Percentiles rank a stretch among this genome's conserved stretches.
These are phyloP conservation scores for Hura crepitans DNA, from an alignment of 441 rosid species.

Conservation along the genomic window DNA sequence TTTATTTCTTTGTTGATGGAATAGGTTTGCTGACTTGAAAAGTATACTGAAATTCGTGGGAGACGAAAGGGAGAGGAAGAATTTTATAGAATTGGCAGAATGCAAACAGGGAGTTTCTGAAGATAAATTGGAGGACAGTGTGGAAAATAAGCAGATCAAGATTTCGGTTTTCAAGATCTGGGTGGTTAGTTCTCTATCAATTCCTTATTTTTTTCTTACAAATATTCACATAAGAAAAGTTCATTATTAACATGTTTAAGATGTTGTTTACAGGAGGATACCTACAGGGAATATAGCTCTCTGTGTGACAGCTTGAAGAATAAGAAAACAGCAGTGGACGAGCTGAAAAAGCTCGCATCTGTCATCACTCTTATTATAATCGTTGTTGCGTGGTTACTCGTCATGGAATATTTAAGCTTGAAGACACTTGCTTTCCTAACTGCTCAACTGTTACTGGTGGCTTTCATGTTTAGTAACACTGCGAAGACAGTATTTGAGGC, in stretches of 20 bases:
- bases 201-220: too few species aligned
- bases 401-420: conserved; percentile 37
- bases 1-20: too few species aligned
- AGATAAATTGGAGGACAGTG: too few species aligned
- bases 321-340: conserved; percentile 55
- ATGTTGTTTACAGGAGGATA: conserved; percentile 37
- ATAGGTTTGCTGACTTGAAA: conserved; percentile 54
- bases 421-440: conserved; percentile 36
- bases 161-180: conserved; percentile 52
- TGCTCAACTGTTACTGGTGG: conserved; percentile 40
- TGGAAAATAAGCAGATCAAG: conserved; percentile 30
- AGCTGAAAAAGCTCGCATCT: conserved; percentile 44
- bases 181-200: conserved; percentile 50
- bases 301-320: conserved; percentile 45
- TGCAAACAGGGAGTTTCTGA: not conserved
- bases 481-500: conserved; percentile 51
- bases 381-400: conserved; percentile 32
- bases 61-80: conserved; percentile 60
- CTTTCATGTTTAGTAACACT: conserved; percentile 48
- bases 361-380: conserved; percentile 28
- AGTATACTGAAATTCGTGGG: conserved; percentile 60
- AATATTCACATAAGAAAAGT: too few species aligned
- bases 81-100: conserved; percentile 44
- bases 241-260: too few species aligned
- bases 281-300: conserved; percentile 43